Percentiles rank a stretch among this genome's conserved stretches.
phyloP scores from a whole-genome alignment of 495 filamentous ascomycete species.

The Aspergillus funiculosus region DNA sequence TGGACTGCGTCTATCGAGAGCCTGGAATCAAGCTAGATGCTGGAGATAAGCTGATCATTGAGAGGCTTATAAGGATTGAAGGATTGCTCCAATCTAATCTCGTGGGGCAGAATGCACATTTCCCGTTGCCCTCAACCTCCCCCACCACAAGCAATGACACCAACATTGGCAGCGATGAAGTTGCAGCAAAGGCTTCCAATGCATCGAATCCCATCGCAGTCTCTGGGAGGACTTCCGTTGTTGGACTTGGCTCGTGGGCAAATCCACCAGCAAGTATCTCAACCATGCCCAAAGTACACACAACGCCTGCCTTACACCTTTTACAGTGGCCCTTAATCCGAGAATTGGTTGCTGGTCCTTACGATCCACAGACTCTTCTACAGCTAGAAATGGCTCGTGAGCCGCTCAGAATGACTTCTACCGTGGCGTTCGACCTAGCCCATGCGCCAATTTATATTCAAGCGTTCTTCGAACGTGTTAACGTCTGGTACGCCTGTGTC shows the following conservation, averaged over 20 bases:
- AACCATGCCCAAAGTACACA: slow-evolving; percentile 78
- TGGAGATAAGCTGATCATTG: slow-evolving; percentile 77
- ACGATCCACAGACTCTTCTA: slow-evolving; percentile 70
- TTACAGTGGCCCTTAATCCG: slow-evolving; percentile 76
- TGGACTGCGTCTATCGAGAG: slow-evolving; percentile 78
- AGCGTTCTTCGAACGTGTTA: slow-evolving; percentile 72
- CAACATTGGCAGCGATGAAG: slow-evolving; percentile 58
- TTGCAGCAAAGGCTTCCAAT: slow-evolving; percentile 39
- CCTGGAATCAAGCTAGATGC: slow-evolving; percentile 84
- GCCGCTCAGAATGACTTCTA: slow-evolving; percentile 53
- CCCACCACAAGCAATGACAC: slow-evolving; percentile 68
- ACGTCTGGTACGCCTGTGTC: slow-evolving; percentile 80
- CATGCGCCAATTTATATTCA: slow-evolving; percentile 69
- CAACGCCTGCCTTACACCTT: slow-evolving; percentile 69
- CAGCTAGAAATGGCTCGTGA: slow-evolving; percentile 79
- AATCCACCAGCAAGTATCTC: slow-evolving; percentile 64
- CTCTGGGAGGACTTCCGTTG: slow-evolving; percentile 53
- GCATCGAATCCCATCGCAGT: slow-evolving; percentile 30
- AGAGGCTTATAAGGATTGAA: slow-evolving; percentile 70
- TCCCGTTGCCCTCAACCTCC: slow-evolving; percentile 48
- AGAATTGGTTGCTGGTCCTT: slow-evolving; percentile 66
- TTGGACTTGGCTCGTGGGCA: slow-evolving; percentile 69
- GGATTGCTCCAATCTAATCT: slow-evolving; percentile 65
- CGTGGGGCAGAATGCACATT: slow-evolving; percentile 44
- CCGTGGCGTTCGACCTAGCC: slow-evolving; percentile 62